These are phyloP conservation scores for Kalanchoe fedtschenkoi DNA, from an alignment of 164 flowering plant genomes.

Conservation along the genomic window DNA sequence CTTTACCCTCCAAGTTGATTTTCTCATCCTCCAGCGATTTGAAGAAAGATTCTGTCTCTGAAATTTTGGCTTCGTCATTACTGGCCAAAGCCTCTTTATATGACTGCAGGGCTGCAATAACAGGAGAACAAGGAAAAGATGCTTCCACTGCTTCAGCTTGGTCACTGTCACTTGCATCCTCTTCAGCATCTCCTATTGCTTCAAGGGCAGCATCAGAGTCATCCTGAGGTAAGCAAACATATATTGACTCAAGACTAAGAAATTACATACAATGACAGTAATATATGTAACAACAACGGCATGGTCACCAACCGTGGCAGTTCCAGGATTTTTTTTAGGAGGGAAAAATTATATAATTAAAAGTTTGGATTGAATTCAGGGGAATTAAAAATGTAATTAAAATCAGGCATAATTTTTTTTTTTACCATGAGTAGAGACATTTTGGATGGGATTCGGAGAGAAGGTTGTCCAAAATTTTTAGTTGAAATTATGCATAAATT, in stretches of 20 bases:
- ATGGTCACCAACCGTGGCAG: too few relatives aligned
- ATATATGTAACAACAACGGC: too few relatives aligned
- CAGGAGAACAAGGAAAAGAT: constrained; percentile 26
- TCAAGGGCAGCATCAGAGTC: constrained; percentile 29
- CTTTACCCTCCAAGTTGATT: constrained; percentile 36
- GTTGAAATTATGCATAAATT: too few relatives aligned
- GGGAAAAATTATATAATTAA: too few relatives aligned
- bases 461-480: too few relatives aligned
- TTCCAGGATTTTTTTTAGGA: too few relatives aligned
- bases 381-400: too few relatives aligned
- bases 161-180: constrained; percentile 27
- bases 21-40: constrained; percentile 67
- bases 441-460: too few relatives aligned
- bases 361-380: too few relatives aligned
- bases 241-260: neutral
- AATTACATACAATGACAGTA: neutral
- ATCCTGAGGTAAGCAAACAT: constrained; percentile 28
- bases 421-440: too few relatives aligned
- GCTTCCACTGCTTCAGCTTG: constrained; percentile 32
- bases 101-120: constrained; percentile 35
- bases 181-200: constrained; percentile 28
- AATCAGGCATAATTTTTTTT: too few relatives aligned
- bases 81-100: constrained; percentile 68
- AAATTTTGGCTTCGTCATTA: constrained; percentile 46
- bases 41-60: constrained; percentile 53